These are phyloP conservation scores for Fusarium liriodendri DNA, from an alignment of 2,329 filamentous ascomycete genomes.

Conservation along the genomic window DNA sequence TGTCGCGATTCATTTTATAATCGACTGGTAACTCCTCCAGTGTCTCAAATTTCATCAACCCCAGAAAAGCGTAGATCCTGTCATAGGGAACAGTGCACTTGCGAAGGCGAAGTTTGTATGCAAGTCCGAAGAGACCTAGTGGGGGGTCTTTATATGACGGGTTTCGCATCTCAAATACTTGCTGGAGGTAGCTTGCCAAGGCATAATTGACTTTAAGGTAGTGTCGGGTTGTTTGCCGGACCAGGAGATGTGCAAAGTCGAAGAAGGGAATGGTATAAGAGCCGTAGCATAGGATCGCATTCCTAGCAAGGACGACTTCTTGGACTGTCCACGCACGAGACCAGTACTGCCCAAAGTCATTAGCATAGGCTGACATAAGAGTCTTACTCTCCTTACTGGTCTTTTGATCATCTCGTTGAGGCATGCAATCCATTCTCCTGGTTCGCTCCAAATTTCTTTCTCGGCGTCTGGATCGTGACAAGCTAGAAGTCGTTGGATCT, in stretches of 20 bases:
- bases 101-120: constrained; percentile 20
- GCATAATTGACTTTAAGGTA: constrained; percentile 7
- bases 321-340: constrained; percentile 17
- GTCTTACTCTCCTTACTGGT: constrained; percentile 1
- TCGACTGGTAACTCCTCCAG: neutral
- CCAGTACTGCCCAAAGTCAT: neutral
- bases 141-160: constrained; percentile 6
- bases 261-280: constrained; percentile 10
- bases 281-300: constrained; percentile 6
- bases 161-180: constrained; percentile 13
- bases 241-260: constrained; percentile 13
- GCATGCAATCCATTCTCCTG: constrained; percentile 7
- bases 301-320: constrained; percentile 13
- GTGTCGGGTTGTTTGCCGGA: neutral
- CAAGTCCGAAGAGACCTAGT: constrained; percentile 17
- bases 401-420: constrained; percentile 17
- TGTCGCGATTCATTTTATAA: constrained; percentile 3
- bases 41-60: neutral
- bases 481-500: neutral
- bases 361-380: neutral
- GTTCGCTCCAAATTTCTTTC: constrained; percentile 3
- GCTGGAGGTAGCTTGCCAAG: constrained; percentile 8
- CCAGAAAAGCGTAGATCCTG: constrained; percentile 15
- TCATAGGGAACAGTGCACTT: constrained; percentile 12
- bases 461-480: neutral